Percentiles rank a stretch among this genome's conserved stretches.
phyloP scores from a whole-genome alignment of 139 green algal species.

The Micractinium conductrix region DNA sequence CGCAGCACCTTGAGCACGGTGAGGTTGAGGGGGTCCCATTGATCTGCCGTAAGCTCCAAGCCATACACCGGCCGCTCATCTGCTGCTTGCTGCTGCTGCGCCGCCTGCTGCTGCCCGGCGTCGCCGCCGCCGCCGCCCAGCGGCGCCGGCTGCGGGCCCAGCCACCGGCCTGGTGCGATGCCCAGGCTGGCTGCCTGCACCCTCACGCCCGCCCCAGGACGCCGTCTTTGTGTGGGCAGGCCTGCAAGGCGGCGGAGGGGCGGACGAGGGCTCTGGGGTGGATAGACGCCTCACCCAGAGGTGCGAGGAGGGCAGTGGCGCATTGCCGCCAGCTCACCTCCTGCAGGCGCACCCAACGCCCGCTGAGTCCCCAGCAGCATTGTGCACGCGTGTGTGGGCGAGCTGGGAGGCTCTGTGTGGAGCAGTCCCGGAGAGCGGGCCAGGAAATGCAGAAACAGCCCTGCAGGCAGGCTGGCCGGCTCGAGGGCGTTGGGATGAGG shows the following conservation, averaged over 20 bases:
- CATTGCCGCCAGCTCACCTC: conserved; percentile 1
- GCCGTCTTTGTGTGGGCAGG: background rate
- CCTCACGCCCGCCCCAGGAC: conserved; percentile 1
- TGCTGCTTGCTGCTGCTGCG: conserved; percentile 14
- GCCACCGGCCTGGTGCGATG: conserved; percentile 29
- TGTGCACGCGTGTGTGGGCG: too few relatives aligned
- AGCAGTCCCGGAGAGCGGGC: too few relatives aligned
- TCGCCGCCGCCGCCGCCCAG: background rate
- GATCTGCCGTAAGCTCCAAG: conserved; percentile 47
- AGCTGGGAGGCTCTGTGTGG: too few relatives aligned
- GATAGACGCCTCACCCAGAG: too few relatives aligned
- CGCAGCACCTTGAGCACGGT: conserved; percentile 25
- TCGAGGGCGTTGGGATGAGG: too few relatives aligned
- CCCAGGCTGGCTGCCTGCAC: conserved; percentile 24
- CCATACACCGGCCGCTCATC: conserved; percentile 48
- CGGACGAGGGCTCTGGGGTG: background rate
- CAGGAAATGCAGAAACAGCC: too few relatives aligned
- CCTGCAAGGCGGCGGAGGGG: background rate
- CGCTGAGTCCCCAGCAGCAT: too few relatives aligned
- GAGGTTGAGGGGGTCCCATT: conserved; percentile 51
- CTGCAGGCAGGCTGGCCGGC: too few relatives aligned
- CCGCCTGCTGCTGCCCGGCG: conserved; percentile 28
- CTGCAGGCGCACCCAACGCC: background rate
- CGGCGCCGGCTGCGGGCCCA: conserved; percentile 9
- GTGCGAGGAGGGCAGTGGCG: too few relatives aligned